Conservation (phyloP, 208 protist species). For the Leishmania lainsoni region DNA sequence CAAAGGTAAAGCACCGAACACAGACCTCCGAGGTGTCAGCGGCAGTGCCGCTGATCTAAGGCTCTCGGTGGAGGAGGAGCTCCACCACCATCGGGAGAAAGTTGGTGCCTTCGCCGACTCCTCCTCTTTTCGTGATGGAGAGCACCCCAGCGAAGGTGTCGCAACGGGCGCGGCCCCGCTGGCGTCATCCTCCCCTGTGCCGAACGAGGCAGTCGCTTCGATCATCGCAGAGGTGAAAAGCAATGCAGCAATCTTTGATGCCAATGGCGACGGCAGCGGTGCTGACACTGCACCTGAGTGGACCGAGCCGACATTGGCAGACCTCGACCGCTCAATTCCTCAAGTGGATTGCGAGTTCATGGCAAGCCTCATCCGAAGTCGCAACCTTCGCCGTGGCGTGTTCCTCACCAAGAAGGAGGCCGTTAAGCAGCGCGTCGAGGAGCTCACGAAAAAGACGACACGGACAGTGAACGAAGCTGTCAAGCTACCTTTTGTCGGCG, state of each 20-base stretch:
- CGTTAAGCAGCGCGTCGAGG: slow-evolving; percentile 51
- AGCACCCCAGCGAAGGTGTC: neutral
- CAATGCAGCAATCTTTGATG: neutral
- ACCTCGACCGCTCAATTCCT: slow-evolving; percentile 79
- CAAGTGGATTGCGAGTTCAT: slow-evolving; percentile 85
- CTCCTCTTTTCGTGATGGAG: neutral
- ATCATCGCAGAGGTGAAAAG: neutral
- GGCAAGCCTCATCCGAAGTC: slow-evolving; percentile 64
- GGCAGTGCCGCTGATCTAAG: neutral
- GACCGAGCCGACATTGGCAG: slow-evolving; percentile 66
- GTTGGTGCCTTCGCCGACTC: slow-evolving; percentile 2
- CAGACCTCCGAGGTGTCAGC: neutral
- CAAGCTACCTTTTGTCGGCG: slow-evolving; percentile 40
- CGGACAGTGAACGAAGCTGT: slow-evolving; percentile 40
- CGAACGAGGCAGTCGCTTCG: neutral
- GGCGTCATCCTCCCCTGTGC: slow-evolving; percentile 6
- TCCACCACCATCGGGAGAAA: slow-evolving; percentile 10
- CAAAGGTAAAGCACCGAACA: neutral
- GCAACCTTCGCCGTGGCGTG: slow-evolving; percentile 47
- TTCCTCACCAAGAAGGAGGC: slow-evolving; percentile 55
- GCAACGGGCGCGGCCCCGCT: neutral
- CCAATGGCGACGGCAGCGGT: neutral
- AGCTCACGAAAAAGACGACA: slow-evolving; percentile 40
- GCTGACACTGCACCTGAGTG: slow-evolving; percentile 26
- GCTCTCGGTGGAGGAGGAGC: slow-evolving; percentile 13